A percentile compares a stretch with the other conserved stretches of the same genome.
phyloP scores from a whole-genome alignment of 2,329 filamentous ascomycete species.

The Hymenoscyphus repandus region DNA sequence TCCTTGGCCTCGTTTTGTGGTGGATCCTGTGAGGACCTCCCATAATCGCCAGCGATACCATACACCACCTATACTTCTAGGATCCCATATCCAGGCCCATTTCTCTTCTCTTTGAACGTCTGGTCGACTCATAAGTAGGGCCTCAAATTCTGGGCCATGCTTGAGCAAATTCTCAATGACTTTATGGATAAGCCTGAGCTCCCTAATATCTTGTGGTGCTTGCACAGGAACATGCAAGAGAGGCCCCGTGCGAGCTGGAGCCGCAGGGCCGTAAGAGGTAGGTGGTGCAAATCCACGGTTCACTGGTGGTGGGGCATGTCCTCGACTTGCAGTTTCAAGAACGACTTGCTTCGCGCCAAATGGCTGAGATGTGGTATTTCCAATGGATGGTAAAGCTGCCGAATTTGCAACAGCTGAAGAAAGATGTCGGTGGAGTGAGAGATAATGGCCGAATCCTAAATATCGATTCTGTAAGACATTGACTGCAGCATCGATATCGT shows the following conservation, averaged over 20 bases:
- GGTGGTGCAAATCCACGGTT: slow-evolving; percentile 72
- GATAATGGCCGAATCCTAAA: slow-evolving; percentile 76
- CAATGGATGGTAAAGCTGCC: slow-evolving; percentile 38
- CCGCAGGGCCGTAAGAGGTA: slow-evolving; percentile 52
- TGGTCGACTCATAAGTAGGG: slow-evolving; percentile 79
- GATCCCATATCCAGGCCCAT: slow-evolving; percentile 93
- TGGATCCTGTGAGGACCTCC: slow-evolving; percentile 70
- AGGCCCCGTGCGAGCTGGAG: slow-evolving; percentile 35
- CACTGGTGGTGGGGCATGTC: slow-evolving; percentile 40
- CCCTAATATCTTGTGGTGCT: slow-evolving; percentile 71
- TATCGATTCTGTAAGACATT: slow-evolving; percentile 78
- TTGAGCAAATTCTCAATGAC: slow-evolving; percentile 75
- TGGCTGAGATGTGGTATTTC: slow-evolving; percentile 50
- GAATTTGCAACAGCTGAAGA: slow-evolving; percentile 65
- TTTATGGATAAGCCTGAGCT: slow-evolving; percentile 80
- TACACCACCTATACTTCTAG: slow-evolving; percentile 69
- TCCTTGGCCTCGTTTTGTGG: slow-evolving; percentile 40
- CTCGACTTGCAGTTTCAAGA: slow-evolving; percentile 37
- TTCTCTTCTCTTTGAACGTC: slow-evolving; percentile 82
- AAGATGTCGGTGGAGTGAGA: slow-evolving; percentile 75
- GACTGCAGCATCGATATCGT: slow-evolving; percentile 76
- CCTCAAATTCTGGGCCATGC: slow-evolving; percentile 84
- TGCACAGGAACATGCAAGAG: slow-evolving; percentile 66
- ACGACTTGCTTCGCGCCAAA: slow-evolving; percentile 70
- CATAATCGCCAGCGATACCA: slow-evolving; percentile 94